Evolutionary conservation across 345 rosid species (phyloP).

Genomic region (Rhodamnia argentea): DNA sequence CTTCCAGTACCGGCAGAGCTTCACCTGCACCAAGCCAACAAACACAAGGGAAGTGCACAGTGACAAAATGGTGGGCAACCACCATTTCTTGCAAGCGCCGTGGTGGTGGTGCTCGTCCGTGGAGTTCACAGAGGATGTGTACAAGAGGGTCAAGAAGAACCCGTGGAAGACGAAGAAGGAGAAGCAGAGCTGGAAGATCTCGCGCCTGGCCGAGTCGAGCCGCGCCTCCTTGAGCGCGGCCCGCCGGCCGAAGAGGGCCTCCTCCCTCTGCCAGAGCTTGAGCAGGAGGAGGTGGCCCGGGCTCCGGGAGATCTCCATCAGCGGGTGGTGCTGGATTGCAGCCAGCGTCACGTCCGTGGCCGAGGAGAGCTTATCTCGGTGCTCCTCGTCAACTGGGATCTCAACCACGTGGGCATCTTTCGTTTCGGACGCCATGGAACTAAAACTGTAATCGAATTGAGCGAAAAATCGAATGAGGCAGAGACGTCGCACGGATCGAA

Average conservation of each 20-base stretch:
- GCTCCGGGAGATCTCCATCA: slow-evolving; percentile 75
- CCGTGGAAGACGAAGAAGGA: slow-evolving; percentile 69
- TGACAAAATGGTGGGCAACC: slow-evolving; percentile 62
- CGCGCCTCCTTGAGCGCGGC: slow-evolving; percentile 48
- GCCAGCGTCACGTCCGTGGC: slow-evolving; percentile 17
- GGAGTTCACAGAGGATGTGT: slow-evolving; percentile 31
- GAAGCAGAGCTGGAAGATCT: slow-evolving; percentile 73
- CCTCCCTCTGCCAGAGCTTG: slow-evolving; percentile 94
- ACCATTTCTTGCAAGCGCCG: slow-evolving; percentile 57
- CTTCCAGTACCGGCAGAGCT: slow-evolving; percentile 68
- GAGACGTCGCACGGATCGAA: neutral
- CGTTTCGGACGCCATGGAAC: slow-evolving; percentile 8
- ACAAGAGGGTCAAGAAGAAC: slow-evolving; percentile 52
- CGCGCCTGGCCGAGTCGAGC: slow-evolving; percentile 68
- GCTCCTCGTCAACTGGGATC: slow-evolving; percentile 78
- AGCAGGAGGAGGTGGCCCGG: slow-evolving; percentile 92
- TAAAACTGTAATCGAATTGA: neutral
- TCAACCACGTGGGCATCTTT: slow-evolving; percentile 71
- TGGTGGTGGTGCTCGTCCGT: neutral
- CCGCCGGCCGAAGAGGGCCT: slow-evolving; percentile 42
- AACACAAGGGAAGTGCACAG: slow-evolving; percentile 54
- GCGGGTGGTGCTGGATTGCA: slow-evolving; percentile 83
- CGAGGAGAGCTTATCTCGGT: slow-evolving; percentile 29
- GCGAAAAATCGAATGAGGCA: neutral
- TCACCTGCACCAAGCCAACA: slow-evolving; percentile 58